phyloP scores from a whole-genome alignment of 1,284 basidiomycete species.

The Papiliotrema laurentii region DNA sequence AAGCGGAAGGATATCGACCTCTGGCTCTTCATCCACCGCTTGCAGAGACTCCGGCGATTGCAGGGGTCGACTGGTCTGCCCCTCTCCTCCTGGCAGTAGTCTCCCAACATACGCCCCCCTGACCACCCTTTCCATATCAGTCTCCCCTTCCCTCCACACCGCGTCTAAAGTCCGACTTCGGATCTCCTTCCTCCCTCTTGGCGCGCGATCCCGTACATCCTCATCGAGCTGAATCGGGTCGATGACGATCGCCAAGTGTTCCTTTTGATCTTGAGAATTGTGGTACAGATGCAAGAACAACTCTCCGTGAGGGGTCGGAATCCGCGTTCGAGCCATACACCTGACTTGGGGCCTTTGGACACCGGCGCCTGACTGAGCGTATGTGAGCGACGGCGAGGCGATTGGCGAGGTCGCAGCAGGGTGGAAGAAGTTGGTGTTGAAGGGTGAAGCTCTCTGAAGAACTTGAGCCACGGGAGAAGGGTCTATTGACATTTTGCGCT shows the following conservation, averaged over 20 bases:
- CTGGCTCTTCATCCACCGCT: slow-evolving; percentile 5
- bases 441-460: slow-evolving; percentile 33
- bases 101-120: slow-evolving; percentile 91
- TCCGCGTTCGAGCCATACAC: slow-evolving; percentile 94
- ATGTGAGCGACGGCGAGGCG: neutral
- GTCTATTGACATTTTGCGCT: slow-evolving; percentile 43
- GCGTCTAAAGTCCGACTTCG: slow-evolving; percentile 79
- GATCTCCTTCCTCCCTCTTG: slow-evolving; percentile 53
- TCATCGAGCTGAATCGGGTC: slow-evolving; percentile 71
- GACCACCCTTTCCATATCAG: slow-evolving; percentile 87
- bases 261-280: slow-evolving; percentile 78
- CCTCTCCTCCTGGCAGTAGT: slow-evolving; percentile 49
- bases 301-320: slow-evolving; percentile 93
- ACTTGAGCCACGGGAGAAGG: slow-evolving; percentile 37
- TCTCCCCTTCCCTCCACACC: slow-evolving; percentile 79
- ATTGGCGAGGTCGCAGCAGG: neutral
- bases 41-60: slow-evolving; percentile 5
- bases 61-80: slow-evolving; percentile 19
- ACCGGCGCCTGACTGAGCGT: neutral
- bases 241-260: slow-evolving; percentile 95
- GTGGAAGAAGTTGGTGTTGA: slow-evolving; percentile 18
- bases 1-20: slow-evolving; percentile 59
- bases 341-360: slow-evolving; percentile 25
- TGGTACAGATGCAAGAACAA: slow-evolving; percentile 89
- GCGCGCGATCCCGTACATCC: slow-evolving; percentile 44